Conservation (phyloP, 1,139 yeast genomes). For the Geotrichum cucujoidarum region DNA sequence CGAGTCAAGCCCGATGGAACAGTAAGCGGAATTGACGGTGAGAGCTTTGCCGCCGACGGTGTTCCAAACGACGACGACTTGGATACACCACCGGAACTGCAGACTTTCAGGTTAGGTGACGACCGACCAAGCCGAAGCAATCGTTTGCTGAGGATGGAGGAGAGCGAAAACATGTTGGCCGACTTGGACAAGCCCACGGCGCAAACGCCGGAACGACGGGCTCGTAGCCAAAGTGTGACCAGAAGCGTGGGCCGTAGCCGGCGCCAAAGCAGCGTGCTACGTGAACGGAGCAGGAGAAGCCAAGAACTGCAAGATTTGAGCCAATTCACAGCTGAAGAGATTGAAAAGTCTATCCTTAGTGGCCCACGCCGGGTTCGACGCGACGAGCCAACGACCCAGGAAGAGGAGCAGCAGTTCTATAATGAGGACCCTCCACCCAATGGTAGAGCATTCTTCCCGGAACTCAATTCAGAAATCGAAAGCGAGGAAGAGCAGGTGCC, state of each 20-base stretch:
- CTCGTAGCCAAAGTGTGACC: not conserved
- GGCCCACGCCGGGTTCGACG: slow-evolving; percentile 11
- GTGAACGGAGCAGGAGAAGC: no score
- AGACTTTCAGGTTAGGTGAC: slow-evolving; percentile 4
- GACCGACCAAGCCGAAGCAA: not conserved
- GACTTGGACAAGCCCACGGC: not conserved
- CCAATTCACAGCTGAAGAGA: slow-evolving; percentile 14
- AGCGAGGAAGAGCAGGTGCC: not conserved
- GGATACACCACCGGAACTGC: slow-evolving; percentile 15
- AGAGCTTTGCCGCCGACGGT: not conserved
- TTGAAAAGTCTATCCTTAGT: slow-evolving; percentile 14
- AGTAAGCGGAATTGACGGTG: slow-evolving; percentile 1
- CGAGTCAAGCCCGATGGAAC: slow-evolving; percentile 5
- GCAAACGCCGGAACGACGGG: not conserved
- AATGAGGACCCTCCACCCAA: not conserved
- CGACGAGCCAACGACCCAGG: not conserved
- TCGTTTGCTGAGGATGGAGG: not conserved
- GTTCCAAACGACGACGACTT: slow-evolving; percentile 6
- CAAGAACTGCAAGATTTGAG: not conserved
- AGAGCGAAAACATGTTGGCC: slow-evolving; percentile 6
- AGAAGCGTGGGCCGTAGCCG: not conserved
- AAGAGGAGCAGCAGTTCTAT: not conserved
- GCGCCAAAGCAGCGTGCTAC: not conserved
- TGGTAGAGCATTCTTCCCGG: not conserved
- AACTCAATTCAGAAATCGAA: not conserved